phyloP scores from a whole-genome alignment of 2,329 filamentous ascomycete genomes.

The Trichoderma brevicompactum region DNA sequence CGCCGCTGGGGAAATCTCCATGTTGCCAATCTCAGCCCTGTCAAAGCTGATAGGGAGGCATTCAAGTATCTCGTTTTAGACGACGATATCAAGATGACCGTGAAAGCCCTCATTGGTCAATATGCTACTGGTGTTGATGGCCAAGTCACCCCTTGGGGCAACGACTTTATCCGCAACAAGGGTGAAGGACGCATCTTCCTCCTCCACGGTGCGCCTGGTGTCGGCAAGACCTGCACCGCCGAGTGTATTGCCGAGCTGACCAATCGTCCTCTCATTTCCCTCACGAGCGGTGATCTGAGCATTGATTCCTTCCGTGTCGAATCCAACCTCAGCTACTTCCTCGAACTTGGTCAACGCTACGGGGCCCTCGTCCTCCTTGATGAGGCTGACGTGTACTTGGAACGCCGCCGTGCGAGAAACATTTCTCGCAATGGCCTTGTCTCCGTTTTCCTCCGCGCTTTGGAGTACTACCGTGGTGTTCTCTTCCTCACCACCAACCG shows the following conservation, averaged over 20 bases:
- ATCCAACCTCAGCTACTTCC: constrained; percentile 51
- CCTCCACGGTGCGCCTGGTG: constrained; percentile 58
- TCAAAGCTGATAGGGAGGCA: constrained; percentile 51
- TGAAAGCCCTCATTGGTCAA: constrained; percentile 53
- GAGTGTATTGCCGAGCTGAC: constrained; percentile 59
- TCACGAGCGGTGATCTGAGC: constrained; percentile 56
- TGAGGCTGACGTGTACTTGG: constrained; percentile 65
- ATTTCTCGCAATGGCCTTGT: constrained; percentile 54
- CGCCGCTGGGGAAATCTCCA: constrained; percentile 52
- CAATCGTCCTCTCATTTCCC: constrained; percentile 54
- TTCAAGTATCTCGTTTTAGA: constrained; percentile 57
- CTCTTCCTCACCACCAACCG: constrained; percentile 58
- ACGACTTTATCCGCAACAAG: constrained; percentile 56
- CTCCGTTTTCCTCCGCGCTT: constrained; percentile 54
- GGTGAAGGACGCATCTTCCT: constrained; percentile 56
- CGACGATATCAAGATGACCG: constrained; percentile 52
- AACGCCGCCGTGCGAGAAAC: constrained; percentile 51
- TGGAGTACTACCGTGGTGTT: constrained; percentile 57
- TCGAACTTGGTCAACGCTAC: constrained; percentile 54
- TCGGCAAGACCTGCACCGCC: constrained; percentile 62
- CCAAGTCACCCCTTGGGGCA: constrained; percentile 50
- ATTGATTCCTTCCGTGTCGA: constrained; percentile 47
- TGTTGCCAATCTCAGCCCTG: constrained; percentile 45
- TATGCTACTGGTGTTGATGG: constrained; percentile 47
- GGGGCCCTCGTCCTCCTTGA: constrained; percentile 60